These are phyloP conservation scores for Fomitopsis serialis DNA, from an alignment of 768 basidiomycete genomes.

Conservation along the genomic window DNA sequence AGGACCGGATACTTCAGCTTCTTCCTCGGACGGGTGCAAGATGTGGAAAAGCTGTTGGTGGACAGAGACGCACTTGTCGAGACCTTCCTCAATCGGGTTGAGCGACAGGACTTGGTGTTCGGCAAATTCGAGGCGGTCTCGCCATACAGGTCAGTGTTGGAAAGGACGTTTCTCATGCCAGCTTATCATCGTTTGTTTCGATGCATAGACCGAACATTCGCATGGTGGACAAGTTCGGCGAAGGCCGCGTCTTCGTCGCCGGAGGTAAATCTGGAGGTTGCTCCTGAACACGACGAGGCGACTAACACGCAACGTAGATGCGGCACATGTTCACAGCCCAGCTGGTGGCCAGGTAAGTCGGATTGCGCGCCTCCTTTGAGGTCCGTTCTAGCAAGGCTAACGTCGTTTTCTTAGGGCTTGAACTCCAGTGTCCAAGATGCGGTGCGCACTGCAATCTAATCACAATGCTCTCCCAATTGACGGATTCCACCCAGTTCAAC, in stretches of 20 bases:
- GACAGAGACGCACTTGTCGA: not conserved
- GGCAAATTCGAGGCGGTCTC: not conserved
- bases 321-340: constrained; percentile 42
- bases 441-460: constrained; percentile 2
- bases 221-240: constrained; percentile 37
- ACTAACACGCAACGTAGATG: constrained; percentile 27
- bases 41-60: not conserved
- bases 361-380: too few relatives aligned
- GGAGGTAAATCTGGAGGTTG: constrained; percentile 32
- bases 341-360: constrained; percentile 29
- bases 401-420: constrained; percentile 13
- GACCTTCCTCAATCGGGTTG: not conserved
- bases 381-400: not conserved
- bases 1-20: not conserved
- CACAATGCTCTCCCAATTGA: not conserved
- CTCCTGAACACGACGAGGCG: not conserved
- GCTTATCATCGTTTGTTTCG: not conserved
- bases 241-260: constrained; percentile 38
- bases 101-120: not conserved
- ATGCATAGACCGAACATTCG: constrained; percentile 42
- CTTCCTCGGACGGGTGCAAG: not conserved
- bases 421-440: constrained; percentile 26
- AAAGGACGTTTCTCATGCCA: too few relatives aligned
- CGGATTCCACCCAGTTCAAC: constrained; percentile 17
- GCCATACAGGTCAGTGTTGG: too few relatives aligned